Evolutionary conservation across 2,329 filamentous ascomycete species (phyloP), one percentile per base, ranked within the genome.

Genomic region (Pseudocercospora macadamiae): DNA sequence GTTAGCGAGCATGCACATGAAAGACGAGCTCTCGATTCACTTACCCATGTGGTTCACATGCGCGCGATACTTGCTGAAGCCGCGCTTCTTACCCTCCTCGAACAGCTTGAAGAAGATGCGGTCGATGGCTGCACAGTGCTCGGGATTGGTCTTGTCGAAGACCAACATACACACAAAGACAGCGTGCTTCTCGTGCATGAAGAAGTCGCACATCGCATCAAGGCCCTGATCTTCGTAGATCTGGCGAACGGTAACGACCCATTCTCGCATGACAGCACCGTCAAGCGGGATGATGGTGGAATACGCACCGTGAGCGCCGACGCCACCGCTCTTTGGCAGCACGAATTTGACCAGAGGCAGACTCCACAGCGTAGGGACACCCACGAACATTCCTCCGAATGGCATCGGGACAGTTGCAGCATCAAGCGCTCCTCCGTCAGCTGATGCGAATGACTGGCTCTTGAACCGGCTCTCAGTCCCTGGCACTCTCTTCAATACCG

Each of bases 101-200:
- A 42, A 42, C 18, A 42, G 37, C 37, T 21, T 42, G 37, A 42
- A 42, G 37, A 42, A 42, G 37, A 42, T 42, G 23, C 42, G 42
- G 23, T 26, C 42, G 4, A 16, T 47, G 23, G 42, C 42, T 10
- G 42, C 23, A 47, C 42, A 47, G 23, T 47, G 42, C 42, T 47
- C 42, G 14, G 42, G 42, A 28, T 47, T 16, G 3, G 42, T 47
- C 42, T 47, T 47, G 23, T 47, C 42, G 9, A 47, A 47, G 3
- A 26, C 21, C 23, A 47, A 26, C 42, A 47, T 47, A 14, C 42
- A 47, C 8, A 47, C 23, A 14, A 47, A 47, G 5, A 47, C 42
- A 5, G 42, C 21, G 4, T 47, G 42, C 42, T 47, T 26, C 10
- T 47, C 42, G 16, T 47, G 42, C 21, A 47, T 47, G 12, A 47